Conservation (phyloP, 2,329 filamentous ascomycete species). For the Pseudogymnoascus sp. region DNA sequence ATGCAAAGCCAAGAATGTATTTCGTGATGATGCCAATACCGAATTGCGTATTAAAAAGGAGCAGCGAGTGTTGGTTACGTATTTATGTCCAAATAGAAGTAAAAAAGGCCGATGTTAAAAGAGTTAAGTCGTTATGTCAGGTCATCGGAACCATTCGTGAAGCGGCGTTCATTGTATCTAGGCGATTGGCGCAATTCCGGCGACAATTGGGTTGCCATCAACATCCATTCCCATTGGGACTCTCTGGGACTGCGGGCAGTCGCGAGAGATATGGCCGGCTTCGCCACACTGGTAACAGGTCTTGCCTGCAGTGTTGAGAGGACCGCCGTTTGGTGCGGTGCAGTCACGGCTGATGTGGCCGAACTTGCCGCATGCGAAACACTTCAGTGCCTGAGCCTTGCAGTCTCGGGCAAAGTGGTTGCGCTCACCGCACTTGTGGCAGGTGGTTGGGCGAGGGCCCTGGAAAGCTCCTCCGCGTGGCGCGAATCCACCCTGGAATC, state of each 20-base stretch:
- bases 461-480: constrained; percentile 69
- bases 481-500: constrained; percentile 51
- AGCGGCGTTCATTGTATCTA: constrained; percentile 22
- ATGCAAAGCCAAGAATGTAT: constrained; percentile 10
- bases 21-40: constrained; percentile 11
- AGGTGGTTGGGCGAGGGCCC: constrained; percentile 59
- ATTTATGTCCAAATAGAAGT: constrained; percentile 26
- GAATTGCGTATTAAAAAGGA: constrained; percentile 24
- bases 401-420: constrained; percentile 99
- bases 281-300: constrained; percentile 98
- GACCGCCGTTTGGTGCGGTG: constrained; percentile 91
- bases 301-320: constrained; percentile 92
- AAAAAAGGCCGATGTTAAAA: constrained; percentile 24
- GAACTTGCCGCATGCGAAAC: constrained; percentile 69
- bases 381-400: constrained; percentile 71
- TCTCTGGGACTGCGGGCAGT: constrained; percentile 67
- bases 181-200: constrained; percentile 37
- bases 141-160: constrained; percentile 27
- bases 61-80: constrained; percentile 10
- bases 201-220: constrained; percentile 31
- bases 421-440: constrained; percentile 72
- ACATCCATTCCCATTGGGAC: constrained; percentile 36
- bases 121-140: constrained; percentile 21
- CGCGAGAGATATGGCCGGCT: constrained; percentile 89
- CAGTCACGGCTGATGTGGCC: constrained; percentile 60